Evolutionary conservation across 257 asterid species (phyloP).

Genomic region (Jacaranda mimosifolia): DNA sequence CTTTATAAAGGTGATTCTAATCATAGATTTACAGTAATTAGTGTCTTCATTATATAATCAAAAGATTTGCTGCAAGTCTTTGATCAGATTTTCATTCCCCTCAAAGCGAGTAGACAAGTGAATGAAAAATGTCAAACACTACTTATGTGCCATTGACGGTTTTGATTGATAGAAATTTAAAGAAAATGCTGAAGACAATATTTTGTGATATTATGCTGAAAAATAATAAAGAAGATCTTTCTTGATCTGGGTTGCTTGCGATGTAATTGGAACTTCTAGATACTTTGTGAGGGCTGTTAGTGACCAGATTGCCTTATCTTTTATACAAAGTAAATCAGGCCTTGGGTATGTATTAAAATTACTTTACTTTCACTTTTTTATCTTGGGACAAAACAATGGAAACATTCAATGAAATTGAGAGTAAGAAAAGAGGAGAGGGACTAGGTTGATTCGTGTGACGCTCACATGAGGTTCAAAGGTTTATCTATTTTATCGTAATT

Average conservation of each 20-base stretch:
- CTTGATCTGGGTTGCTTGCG: slow-evolving; percentile 5
- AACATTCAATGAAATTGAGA: slow-evolving; percentile 2
- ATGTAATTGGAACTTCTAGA: slow-evolving; percentile 6
- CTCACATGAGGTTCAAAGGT: slow-evolving; percentile 13
- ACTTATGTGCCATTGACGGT: not conserved
- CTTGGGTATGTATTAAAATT: not conserved
- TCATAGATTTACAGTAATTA: not conserved
- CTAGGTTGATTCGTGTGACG: slow-evolving; percentile 16
- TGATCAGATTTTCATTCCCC: not conserved
- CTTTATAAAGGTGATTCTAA: not conserved
- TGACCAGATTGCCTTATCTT: slow-evolving; percentile 16
- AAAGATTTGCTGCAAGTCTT: not conserved
- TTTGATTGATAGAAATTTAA: slow-evolving; percentile 9
- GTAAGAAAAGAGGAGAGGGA: slow-evolving; percentile 5
- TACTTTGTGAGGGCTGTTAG: not conserved
- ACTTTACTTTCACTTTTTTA: not conserved
- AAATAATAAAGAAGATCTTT: not conserved
- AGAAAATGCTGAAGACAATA: not conserved
- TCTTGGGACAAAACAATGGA: slow-evolving; percentile 15
- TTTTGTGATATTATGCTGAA: not conserved
- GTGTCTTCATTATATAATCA: not conserved
- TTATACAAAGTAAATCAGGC: not conserved
- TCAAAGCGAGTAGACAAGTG: not conserved
- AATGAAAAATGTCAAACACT: not conserved
- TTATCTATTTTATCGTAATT: not conserved